Base-by-base conservation (phyloP, 306 rosid genomes). In the Trifolium subterraneum region DNA sequence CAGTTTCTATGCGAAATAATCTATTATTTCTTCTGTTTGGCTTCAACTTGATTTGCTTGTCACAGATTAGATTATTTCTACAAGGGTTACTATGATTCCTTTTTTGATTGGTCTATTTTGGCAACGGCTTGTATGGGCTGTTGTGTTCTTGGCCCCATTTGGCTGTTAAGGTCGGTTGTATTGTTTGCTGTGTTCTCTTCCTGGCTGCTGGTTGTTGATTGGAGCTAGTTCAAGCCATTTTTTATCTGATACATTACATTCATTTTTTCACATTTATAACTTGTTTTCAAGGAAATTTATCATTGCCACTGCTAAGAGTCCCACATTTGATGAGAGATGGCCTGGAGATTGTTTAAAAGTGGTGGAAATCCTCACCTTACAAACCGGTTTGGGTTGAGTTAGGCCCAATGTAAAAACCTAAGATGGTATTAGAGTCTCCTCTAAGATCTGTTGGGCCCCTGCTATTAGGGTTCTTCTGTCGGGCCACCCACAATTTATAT, bases 181-280 rank as follows among this genome's bases (percentile, higher is more conserved):
- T 4, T 5, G 33, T 29, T 29, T 29, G 33, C 33, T 71, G 61
- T 73, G 60, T 45, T 59, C 61, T 73, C 60, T 73, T 73, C 63
- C 51, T 0, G n/a, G n/a, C 50, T 19, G 19, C 51, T 61, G 35
- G 51, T 31, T 47, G 71, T 64, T 74, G 68, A 44, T 44, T 48
- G 20, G 33, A 31, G 71, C 38, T 19, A 15, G 29, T 20, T 74
- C 29, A 64, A 14, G 72, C 33, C 3, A 15, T 64, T 64, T 47
- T 52, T 52, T 4, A 38, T n/a, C 56, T 19, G 36, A 64, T 48
- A 22, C 25, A 7, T 39, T 33, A 36, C 58, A 75, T 39, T 64
- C 16, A 52, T 35, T 39, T 62, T 41, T 42, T 29, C 11, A 13
- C 25, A 29, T 58, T 16, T 42, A 48, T 14, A 56, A 14, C 42